Evolutionary conservation across 495 filamentous ascomycete species (phyloP).

Genomic region (Pyronema omphalodes): DNA sequence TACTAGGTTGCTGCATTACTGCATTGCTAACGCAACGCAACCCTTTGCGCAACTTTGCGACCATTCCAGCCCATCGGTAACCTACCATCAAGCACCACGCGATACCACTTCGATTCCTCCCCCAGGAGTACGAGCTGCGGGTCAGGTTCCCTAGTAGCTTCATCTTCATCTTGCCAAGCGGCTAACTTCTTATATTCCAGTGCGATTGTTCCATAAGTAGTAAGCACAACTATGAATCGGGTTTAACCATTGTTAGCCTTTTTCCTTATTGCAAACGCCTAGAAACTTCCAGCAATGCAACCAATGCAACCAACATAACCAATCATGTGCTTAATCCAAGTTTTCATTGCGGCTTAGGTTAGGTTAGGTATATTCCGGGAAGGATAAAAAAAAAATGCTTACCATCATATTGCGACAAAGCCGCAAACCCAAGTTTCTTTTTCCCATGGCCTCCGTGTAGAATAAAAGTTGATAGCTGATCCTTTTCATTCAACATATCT

Average conservation of each 20-base stretch:
- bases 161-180: slow-evolving; percentile 26
- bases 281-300: background rate
- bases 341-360: background rate
- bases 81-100: slow-evolving; percentile 44
- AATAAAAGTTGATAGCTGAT: slow-evolving; percentile 46
- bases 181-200: slow-evolving; percentile 44
- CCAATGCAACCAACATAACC: no score
- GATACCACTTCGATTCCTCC: slow-evolving; percentile 50
- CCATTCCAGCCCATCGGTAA: no score
- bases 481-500: slow-evolving; percentile 43
- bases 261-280: background rate
- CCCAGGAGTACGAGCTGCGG: slow-evolving; percentile 42
- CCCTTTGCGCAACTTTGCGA: no score
- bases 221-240: slow-evolving; percentile 50
- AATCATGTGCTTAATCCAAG: background rate
- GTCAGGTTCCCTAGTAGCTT: slow-evolving; percentile 16
- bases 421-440: slow-evolving; percentile 36
- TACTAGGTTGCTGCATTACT: no score
- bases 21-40: no score
- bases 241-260: slow-evolving; percentile 4
- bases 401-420: slow-evolving; percentile 47
- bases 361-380: background rate
- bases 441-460: slow-evolving; percentile 40
- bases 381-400: background rate
- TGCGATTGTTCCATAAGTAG: slow-evolving; percentile 67